Evolutionary conservation across 306 rosid species (phyloP).

Genomic region (Pachyrhizus erosus): DNA sequence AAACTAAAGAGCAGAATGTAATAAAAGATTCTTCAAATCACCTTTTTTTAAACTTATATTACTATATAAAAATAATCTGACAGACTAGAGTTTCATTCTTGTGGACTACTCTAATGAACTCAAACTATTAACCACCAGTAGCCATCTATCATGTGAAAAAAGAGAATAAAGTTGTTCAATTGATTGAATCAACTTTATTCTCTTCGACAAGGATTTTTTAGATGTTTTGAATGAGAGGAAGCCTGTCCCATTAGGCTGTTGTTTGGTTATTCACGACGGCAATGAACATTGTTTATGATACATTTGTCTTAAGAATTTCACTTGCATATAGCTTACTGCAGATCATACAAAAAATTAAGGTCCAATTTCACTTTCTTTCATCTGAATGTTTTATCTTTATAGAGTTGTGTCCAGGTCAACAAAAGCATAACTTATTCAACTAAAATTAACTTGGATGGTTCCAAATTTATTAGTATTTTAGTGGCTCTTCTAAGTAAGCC

Average conservation of each 20-base stretch:
- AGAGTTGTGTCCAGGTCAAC: constrained; percentile 2
- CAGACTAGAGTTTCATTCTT: constrained; percentile 3
- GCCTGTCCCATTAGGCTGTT: background rate
- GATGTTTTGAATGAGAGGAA: constrained; percentile 6
- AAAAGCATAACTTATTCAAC: background rate
- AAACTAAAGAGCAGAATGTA: constrained; percentile 10
- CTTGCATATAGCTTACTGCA: constrained; percentile 5
- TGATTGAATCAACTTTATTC: background rate
- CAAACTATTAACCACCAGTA: background rate
- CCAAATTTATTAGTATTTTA: background rate
- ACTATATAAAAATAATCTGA: background rate
- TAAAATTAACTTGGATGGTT: constrained; percentile 7
- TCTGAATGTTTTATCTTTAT: constrained; percentile 6
- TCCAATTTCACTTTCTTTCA: background rate
- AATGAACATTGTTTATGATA: background rate
- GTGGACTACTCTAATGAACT: constrained; percentile 5
- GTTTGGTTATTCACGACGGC: background rate
- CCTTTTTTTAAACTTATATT: background rate
- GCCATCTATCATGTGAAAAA: background rate
- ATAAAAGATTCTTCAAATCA: background rate
- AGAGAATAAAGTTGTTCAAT: constrained; percentile 24
- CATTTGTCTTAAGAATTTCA: background rate
- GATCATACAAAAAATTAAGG: background rate
- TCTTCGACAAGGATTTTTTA: background rate
- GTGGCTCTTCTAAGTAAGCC: background rate